phyloP scores from a whole-genome alignment of 139 green algal species.

The Eudorina sp. region DNA sequence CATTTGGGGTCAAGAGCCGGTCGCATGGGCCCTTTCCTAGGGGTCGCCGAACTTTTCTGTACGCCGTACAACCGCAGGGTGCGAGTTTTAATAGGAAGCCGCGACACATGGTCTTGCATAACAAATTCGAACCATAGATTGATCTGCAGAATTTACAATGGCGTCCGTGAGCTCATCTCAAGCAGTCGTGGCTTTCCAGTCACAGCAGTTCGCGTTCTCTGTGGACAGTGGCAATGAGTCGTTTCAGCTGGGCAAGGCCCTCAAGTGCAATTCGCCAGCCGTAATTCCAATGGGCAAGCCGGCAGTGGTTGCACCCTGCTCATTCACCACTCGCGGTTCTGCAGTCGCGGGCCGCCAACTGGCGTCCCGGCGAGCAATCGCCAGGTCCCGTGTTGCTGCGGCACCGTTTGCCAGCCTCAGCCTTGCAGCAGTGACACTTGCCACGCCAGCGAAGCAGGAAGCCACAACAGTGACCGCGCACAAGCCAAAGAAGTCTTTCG shows the following conservation, averaged over 20 bases:
- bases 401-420: constrained; percentile 51
- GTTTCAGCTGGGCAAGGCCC: constrained; percentile 20
- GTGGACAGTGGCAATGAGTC: not conserved
- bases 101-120: no score
- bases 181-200: not conserved
- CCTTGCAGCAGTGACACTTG: constrained; percentile 21
- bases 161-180: not conserved
- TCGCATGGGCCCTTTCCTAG: not conserved
- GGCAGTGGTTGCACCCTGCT: not conserved
- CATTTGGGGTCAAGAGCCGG: no score
- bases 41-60: not conserved
- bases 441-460: not conserved
- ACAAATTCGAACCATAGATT: no score
- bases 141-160: not conserved
- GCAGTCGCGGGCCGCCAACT: constrained; percentile 10
- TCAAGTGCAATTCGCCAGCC: not conserved
- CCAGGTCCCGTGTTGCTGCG: constrained; percentile 8
- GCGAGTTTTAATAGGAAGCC: no score
- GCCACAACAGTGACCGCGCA: not conserved
- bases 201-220: constrained; percentile 7
- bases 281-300: not conserved
- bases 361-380: not conserved
- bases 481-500: constrained; percentile 55
- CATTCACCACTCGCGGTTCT: constrained; percentile 38
- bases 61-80: not conserved